Evolutionary conservation across 2,329 filamentous ascomycete genomes (phyloP).

Genomic region (Aspergillus spinulosporus): DNA sequence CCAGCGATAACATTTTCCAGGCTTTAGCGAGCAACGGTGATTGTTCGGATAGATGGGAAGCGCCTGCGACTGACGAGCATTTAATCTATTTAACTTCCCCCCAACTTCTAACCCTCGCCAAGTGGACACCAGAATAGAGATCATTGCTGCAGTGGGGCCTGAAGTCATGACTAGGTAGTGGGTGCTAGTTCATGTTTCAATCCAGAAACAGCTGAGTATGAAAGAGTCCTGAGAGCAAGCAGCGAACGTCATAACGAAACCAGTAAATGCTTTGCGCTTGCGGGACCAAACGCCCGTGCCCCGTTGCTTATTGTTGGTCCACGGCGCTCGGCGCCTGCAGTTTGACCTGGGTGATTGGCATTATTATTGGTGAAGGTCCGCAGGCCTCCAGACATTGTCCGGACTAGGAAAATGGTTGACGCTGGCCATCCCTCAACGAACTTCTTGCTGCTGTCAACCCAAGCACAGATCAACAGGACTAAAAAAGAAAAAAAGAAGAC

Average conservation of each 20-base stretch:
- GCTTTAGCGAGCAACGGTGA: neutral
- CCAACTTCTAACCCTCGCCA: constrained; percentile 7
- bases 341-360: constrained; percentile 7
- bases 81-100: constrained; percentile 21
- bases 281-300: constrained; percentile 5
- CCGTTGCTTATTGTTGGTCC: constrained; percentile 13
- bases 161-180: constrained; percentile 3
- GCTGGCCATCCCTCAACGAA: neutral
- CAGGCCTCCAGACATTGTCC: constrained; percentile 5
- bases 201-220: constrained; percentile 5
- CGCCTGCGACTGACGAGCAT: constrained; percentile 11
- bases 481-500: neutral
- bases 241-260: constrained; percentile 20
- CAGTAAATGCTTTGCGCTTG: constrained; percentile 21
- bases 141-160: constrained; percentile 18
- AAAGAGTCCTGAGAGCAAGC: neutral
- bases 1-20: constrained; percentile 6
- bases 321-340: constrained; percentile 15
- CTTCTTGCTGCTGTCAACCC: constrained; percentile 1
- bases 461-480: neutral
- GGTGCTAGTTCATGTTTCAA: constrained; percentile 8
- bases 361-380: constrained; percentile 4
- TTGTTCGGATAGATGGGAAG: neutral
- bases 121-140: constrained; percentile 17
- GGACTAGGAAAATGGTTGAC: constrained; percentile 17